Conservation (phyloP, 1,284 basidiomycete genomes). For the Ceratobasidium sp. region DNA sequence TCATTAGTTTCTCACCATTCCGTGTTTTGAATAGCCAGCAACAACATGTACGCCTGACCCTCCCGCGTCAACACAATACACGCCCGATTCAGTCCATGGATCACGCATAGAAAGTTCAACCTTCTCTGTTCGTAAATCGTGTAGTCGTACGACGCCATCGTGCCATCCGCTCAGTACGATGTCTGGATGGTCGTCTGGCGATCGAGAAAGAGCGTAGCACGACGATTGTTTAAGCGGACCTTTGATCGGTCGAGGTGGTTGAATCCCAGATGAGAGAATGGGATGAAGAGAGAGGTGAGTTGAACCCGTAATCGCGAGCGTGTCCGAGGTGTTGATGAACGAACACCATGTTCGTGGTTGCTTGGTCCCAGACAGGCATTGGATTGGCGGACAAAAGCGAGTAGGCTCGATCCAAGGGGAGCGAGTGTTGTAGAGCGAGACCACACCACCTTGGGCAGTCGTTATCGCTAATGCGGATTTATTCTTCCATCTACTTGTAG, state of each 20-base stretch:
- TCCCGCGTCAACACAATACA: conserved; percentile 46
- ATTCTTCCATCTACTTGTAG: conserved; percentile 2
- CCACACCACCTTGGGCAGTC: conserved; percentile 47
- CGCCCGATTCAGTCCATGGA: conserved; percentile 68
- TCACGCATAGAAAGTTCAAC: conserved; percentile 60
- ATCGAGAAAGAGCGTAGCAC: conserved; percentile 55
- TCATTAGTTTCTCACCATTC: conserved; percentile 54
- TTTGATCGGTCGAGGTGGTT: conserved; percentile 51
- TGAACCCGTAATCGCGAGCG: conserved; percentile 53
- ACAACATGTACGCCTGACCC: conserved; percentile 52
- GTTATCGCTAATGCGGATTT: conserved; percentile 19
- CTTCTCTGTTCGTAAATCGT: conserved; percentile 65
- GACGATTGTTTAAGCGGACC: conserved; percentile 67
- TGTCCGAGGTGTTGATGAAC: conserved; percentile 7
- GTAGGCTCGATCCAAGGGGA: conserved; percentile 48
- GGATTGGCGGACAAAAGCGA: conserved; percentile 53
- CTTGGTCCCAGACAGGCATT: conserved; percentile 1
- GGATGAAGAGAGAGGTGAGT: conserved; percentile 51
- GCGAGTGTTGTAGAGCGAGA: conserved; percentile 46
- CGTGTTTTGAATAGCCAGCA: conserved; percentile 76
- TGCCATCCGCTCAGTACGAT: conserved; percentile 81
- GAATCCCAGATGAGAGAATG: conserved; percentile 56
- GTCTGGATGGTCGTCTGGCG: conserved; percentile 61
- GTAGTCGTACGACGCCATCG: conserved; percentile 70
- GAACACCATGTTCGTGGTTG: conserved; percentile 14